Base-by-base conservation (phyloP, 2,329 filamentous ascomycete species). In the Ophiocordyceps australis region DNA sequence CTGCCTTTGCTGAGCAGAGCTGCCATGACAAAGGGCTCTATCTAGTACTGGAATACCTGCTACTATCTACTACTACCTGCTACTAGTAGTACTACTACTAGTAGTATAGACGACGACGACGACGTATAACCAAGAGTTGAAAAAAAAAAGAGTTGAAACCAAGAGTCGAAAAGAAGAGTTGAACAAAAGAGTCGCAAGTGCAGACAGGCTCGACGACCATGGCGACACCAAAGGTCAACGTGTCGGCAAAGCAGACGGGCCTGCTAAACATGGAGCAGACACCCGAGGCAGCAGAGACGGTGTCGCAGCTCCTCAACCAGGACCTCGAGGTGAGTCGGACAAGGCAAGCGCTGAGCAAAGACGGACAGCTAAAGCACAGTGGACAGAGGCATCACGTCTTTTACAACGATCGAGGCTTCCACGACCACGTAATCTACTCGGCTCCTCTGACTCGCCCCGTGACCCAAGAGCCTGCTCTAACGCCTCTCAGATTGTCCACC, bases 391-490 rank as follows among this genome's bases (percentile, higher is more conserved):
- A 83, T 38, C 78, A 92, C 42, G 74, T 83, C 30, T 91, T 75
- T 52, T 92, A 83, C 59, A 91, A 89, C 32, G 32, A 62, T 0
- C 41, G 48, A 2, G 75, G 76, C 1, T 91, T 77, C 34, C 85
- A 94, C 41, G 80, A 93, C 45, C 83, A 93, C 40, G 80, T 62
- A 52, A n/a, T n/a, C n/a, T n/a, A n/a, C n/a, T n/a, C n/a, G n/a
- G n/a, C n/a, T n/a, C n/a, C n/a, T n/a, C n/a, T 8, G 5, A 10
- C 12, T 15, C 23, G n/a, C 14, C 10, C 14, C 23, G 5, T 14
- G n/a, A 4, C 9, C 16, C 13, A 17, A 8, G 6, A 15, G 8
- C 8, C 9, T 9, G 14, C 4, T 20, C 9, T 9, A 9, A 11
- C 16, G 4, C 8, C 9, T 3, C 7, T 14, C 20, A 66, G 62